Percentiles rank a stretch among this genome's conserved stretches.
Conservation (phyloP, 1,284 basidiomycete species). For the Cryptococcus depauperatus region DNA sequence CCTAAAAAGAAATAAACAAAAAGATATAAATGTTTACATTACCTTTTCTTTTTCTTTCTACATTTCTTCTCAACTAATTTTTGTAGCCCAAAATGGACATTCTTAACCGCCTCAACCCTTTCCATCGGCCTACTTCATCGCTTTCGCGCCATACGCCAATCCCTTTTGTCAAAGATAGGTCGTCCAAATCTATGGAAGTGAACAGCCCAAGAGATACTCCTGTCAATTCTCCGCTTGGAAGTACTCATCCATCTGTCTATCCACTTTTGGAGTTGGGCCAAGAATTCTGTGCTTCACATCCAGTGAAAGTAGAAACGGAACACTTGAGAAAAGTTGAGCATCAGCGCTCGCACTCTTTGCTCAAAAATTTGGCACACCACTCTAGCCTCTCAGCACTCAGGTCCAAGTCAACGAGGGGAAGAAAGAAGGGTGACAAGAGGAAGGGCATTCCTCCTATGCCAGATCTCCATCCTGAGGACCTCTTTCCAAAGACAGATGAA, state of each 20-base stretch:
- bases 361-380: conserved; percentile 29
- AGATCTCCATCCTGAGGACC: not conserved
- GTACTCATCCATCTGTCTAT: too few relatives aligned
- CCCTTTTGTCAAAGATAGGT: too few relatives aligned
- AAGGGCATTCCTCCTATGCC: conserved; percentile 3
- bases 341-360: conserved; percentile 8
- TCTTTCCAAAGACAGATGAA: not conserved
- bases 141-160: conserved; percentile 5
- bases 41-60: not conserved
- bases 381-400: conserved; percentile 27
- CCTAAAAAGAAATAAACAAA: too few relatives aligned
- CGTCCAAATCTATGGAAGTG: too few relatives aligned
- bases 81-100: conserved; percentile 13
- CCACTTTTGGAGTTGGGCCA: too few relatives aligned
- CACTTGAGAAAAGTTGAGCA: not conserved
- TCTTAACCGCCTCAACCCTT: conserved; percentile 17
- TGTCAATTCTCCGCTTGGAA: too few relatives aligned
- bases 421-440: conserved; percentile 6
- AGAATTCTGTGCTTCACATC: too few relatives aligned
- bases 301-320: too few relatives aligned
- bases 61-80: not conserved
- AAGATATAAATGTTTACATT: too few relatives aligned
- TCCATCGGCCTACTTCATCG: conserved; percentile 9
- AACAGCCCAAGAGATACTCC: too few relatives aligned
- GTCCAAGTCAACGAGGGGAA: conserved; percentile 13